phyloP scores from a whole-genome alignment of 495 filamentous ascomycete genomes.

The Neurospora tetraspora region DNA sequence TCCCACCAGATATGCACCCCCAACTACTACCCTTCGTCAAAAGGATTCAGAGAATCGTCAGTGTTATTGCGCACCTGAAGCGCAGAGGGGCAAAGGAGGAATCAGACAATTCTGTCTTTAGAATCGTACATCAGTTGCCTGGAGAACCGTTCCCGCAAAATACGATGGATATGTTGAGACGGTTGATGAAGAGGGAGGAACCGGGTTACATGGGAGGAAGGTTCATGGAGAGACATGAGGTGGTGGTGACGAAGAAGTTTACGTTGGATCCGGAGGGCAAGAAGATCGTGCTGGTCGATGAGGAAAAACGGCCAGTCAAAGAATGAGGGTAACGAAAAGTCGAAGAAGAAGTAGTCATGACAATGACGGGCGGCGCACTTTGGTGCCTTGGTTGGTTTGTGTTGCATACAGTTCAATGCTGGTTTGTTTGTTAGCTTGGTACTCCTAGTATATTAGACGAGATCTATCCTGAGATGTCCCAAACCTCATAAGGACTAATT shows the following conservation, averaged over 20 bases:
- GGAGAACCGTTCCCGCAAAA: background rate
- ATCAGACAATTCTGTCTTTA: background rate
- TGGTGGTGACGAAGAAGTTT: background rate
- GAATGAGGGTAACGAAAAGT: background rate
- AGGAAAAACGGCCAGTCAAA: background rate
- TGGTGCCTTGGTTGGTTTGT: background rate
- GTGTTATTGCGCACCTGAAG: background rate
- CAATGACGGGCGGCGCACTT: background rate
- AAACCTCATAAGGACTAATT: too few species aligned
- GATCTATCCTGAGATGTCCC: too few species aligned
- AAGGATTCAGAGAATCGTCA: background rate
- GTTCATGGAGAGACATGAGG: background rate
- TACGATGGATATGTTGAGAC: background rate
- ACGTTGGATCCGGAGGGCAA: background rate
- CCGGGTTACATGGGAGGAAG: background rate
- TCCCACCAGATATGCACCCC: background rate
- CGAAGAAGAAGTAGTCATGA: background rate
- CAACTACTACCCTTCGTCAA: background rate
- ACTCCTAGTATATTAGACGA: too few species aligned
- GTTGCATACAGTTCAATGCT: too few species aligned
- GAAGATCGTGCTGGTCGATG: background rate
- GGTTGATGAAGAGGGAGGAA: background rate
- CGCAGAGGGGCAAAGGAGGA: background rate
- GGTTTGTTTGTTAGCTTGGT: too few species aligned
- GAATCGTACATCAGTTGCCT: background rate